Conservation (phyloP, 352 stramenopile genomes). For the Globisporangium cederbergense region DNA sequence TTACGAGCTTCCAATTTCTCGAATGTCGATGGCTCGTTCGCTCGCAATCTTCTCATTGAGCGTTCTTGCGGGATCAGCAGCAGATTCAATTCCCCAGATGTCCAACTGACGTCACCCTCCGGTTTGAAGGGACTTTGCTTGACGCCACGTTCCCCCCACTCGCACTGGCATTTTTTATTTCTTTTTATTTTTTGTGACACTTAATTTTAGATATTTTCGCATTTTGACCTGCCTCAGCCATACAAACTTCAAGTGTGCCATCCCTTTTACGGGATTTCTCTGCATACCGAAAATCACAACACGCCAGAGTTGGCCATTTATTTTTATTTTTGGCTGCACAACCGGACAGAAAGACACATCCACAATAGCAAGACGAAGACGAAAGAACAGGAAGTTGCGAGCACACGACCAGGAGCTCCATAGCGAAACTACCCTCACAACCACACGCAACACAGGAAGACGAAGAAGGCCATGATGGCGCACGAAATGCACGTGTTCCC, state of each 20-base stretch:
- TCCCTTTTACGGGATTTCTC: neutral
- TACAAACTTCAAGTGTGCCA: neutral
- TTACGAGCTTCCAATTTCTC: no score
- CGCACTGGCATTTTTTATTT: neutral
- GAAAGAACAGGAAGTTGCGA: neutral
- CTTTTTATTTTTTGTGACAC: neutral
- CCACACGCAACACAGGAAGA: no score
- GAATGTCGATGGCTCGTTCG: no score
- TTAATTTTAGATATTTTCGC: neutral
- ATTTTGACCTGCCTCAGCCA: neutral
- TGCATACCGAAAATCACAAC: neutral
- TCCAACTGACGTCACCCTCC: constrained; percentile 3
- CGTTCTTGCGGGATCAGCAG: neutral
- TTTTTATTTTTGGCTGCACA: no score
- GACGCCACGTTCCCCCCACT: neutral
- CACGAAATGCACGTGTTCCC: constrained; percentile 8
- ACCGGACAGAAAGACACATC: no score
- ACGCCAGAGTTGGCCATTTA: constrained; percentile 3
- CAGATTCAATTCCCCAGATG: neutral
- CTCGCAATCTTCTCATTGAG: no score
- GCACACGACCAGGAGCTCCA: neutral
- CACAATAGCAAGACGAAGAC: neutral
- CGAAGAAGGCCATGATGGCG: neutral
- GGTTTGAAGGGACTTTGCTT: neutral
- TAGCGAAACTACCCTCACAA: neutral